A percentile compares a stretch with the other conserved stretches of the same genome.
Conservation (phyloP, 2,329 filamentous ascomycete genomes). For the Colletotrichum eleusines region DNA sequence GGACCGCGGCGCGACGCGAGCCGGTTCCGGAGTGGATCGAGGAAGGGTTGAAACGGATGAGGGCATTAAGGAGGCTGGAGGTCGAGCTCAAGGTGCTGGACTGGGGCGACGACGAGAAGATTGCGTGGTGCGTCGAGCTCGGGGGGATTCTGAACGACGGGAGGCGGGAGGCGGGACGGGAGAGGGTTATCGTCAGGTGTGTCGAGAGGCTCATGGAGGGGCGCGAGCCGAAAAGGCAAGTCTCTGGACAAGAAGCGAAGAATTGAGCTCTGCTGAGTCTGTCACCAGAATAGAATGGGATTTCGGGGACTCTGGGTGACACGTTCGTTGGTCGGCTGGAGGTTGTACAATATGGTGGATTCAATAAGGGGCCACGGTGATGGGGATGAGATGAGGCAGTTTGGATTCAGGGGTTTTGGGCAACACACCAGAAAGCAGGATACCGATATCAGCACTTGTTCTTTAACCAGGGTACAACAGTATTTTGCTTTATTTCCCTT, state of each 20-base stretch:
- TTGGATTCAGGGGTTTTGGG: neutral
- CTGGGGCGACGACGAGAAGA: conserved; percentile 50
- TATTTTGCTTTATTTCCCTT: too few relatives aligned
- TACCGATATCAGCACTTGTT: neutral
- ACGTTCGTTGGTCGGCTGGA: neutral
- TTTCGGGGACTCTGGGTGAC: neutral
- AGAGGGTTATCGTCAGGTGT: conserved; percentile 45
- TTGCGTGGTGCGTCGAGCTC: conserved; percentile 52
- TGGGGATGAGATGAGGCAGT: neutral
- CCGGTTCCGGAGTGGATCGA: conserved; percentile 48
- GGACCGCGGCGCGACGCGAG: conserved; percentile 27
- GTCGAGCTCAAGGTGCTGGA: conserved; percentile 53
- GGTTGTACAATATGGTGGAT: neutral
- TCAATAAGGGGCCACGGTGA: too few relatives aligned
- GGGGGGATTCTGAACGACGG: conserved; percentile 47
- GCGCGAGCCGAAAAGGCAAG: conserved; percentile 15
- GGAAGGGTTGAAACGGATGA: conserved; percentile 50
- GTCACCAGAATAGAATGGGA: neutral
- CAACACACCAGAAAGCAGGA: neutral
- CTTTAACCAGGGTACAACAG: too few relatives aligned
- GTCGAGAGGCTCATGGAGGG: conserved; percentile 44
- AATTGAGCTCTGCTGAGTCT: neutral
- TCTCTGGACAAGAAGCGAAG: conserved; percentile 5
- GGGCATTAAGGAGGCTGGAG: conserved; percentile 53
- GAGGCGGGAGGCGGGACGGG: conserved; percentile 22